Evolutionary conservation across 192 early-diverging fungal species (phyloP).

Genomic region (Coemansia sp.): DNA sequence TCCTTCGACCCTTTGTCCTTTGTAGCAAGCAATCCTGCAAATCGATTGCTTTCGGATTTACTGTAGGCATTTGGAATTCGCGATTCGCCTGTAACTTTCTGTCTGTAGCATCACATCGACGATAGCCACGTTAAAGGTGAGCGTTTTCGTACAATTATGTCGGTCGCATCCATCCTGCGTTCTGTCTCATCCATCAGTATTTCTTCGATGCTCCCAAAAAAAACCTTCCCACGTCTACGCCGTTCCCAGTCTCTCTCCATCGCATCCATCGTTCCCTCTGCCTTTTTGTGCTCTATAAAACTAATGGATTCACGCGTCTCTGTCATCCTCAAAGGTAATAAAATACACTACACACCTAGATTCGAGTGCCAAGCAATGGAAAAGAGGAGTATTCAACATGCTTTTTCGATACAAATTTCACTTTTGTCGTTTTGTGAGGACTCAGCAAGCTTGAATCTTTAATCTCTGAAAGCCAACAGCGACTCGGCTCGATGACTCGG

Average conservation of each 20-base stretch:
- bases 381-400: slow-evolving; percentile 20
- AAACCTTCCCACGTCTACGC: background rate
- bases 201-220: background rate
- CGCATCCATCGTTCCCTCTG: slow-evolving; percentile 12
- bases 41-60: background rate
- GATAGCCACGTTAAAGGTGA: background rate
- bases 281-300: background rate
- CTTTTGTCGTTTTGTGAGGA: slow-evolving; percentile 11
- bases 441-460: no score
- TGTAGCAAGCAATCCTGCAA: background rate
- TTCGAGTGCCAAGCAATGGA: slow-evolving; percentile 33
- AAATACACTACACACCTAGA: slow-evolving; percentile 29
- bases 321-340: background rate
- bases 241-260: background rate
- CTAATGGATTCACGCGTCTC: slow-evolving; percentile 5
- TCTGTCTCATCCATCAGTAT: background rate
- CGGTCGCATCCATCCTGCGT: background rate
- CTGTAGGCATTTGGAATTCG: background rate
- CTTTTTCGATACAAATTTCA: background rate
- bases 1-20: background rate
- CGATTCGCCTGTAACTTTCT: background rate
- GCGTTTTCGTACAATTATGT: background rate
- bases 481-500: background rate
- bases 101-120: background rate
- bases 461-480: no score